These are phyloP conservation scores for Microsporum canis DNA, from an alignment of 2,329 filamentous ascomycete genomes.

Conservation along the genomic window DNA sequence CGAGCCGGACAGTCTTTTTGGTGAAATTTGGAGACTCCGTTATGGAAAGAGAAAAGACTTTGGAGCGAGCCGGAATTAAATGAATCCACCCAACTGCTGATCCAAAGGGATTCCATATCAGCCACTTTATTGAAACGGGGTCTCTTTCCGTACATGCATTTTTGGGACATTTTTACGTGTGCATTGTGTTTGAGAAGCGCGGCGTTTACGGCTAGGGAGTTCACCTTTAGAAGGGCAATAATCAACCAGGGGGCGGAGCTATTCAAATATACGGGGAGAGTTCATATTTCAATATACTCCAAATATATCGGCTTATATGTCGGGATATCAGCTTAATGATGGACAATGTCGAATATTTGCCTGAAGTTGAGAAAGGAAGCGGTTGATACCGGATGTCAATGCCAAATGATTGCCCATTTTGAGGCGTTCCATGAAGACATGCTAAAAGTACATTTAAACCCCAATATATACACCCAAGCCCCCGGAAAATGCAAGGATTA, in stretches of 20 bases:
- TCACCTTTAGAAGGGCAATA: not conserved
- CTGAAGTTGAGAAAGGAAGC: too few species aligned
- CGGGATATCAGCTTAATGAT: not conserved
- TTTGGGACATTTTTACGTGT: not conserved
- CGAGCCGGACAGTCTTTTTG: conserved; percentile 87
- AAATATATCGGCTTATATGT: not conserved
- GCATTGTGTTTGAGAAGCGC: not conserved
- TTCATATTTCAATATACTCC: not conserved
- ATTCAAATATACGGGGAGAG: not conserved
- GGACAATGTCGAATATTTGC: not conserved
- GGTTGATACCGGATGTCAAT: not conserved
- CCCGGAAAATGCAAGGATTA: not conserved
- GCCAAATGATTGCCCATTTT: not conserved
- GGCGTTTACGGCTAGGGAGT: not conserved
- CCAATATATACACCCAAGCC: not conserved
- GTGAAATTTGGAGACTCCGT: conserved; percentile 88
- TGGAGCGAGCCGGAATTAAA: conserved; percentile 50
- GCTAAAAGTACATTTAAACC: not conserved
- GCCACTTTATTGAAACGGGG: not conserved
- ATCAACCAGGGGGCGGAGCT: not conserved
- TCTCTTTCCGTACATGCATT: not conserved
- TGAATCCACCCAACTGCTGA: conserved; percentile 16
- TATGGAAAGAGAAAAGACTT: conserved; percentile 75
- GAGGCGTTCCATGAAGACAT: not conserved
- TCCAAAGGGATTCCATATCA: not conserved